Evolutionary conservation across 768 basidiomycete species (phyloP), one percentile per base, ranked within the genome.

Genomic region (Peribolospora kevripleyi): DNA sequence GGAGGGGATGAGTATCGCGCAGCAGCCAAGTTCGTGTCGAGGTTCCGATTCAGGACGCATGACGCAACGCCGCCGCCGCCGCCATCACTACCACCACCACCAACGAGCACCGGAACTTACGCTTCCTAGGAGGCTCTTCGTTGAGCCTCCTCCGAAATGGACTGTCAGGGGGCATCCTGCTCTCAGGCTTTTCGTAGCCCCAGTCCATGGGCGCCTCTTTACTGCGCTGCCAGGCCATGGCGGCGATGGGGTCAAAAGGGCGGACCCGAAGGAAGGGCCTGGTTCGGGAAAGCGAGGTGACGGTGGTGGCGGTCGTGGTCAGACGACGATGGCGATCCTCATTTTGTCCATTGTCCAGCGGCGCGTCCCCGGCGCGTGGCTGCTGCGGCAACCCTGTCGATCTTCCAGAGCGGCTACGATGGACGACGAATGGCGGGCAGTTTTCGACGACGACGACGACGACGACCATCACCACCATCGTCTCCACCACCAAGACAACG

Each of bases 91-190:
- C 9, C 8, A n/a, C 45, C n/a, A 2, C 45, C 45, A 8, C 9
- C 45, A 8, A n/a, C 2, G 9, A 8, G 8, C 9, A 8, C n/a
- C 45, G 45, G 45, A 46, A 42, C 54, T 25, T 25, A 55, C 54
- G 54, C 54, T 55, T 55, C 54, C 54, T 55, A 4, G 54, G 54
- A 38, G 48, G 48, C 48, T 55, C 54, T 25, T 41, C 8, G 41
- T 38, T 52, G 11, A 25, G 25, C 25, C 38, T 40, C 8, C 13
- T 52, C n/a, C 51, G 51, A 13, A 40, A n/a, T 43, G 42, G 10
- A 9, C 37, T 9, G 7, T 40, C 7, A 40, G 51, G 3, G 41
- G 54, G n/a, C 45, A 46, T 46, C 9, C 45, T 46, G 45, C n/a
- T 8, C 45, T 46, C 45, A 25, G 25, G 25, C 25, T 25, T 25